These are phyloP conservation scores for Lodderomyces elongisporus DNA, from an alignment of 1,139 yeast species.

Conservation along the genomic window DNA sequence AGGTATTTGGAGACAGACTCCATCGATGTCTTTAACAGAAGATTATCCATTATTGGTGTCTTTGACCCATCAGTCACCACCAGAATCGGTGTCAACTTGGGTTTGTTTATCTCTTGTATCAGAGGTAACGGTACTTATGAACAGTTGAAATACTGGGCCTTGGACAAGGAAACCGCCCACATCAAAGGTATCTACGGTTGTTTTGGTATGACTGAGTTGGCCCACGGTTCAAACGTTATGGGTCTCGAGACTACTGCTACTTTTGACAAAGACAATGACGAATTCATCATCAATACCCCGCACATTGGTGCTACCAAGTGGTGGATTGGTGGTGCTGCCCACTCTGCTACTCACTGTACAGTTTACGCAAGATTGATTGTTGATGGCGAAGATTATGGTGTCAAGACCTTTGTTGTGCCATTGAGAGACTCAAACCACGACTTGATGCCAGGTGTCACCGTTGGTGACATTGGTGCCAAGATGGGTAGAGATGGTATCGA, in stretches of 20 bases:
- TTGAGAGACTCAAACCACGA: constrained; percentile 43
- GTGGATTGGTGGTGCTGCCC: constrained; percentile 53
- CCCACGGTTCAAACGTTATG: constrained; percentile 45
- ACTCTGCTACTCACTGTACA: constrained; percentile 42
- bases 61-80: constrained; percentile 56
- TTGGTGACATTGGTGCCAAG: constrained; percentile 47
- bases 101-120: constrained; percentile 63
- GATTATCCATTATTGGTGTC: constrained; percentile 53
- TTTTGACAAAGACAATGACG: constrained; percentile 36
- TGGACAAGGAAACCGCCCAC: constrained; percentile 31
- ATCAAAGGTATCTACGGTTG: constrained; percentile 41
- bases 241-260: constrained; percentile 47
- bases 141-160: constrained; percentile 39
- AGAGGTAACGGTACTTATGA: constrained; percentile 65
- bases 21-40: constrained; percentile 30
- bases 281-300: constrained; percentile 43
- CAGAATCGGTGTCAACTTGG: constrained; percentile 58
- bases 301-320: constrained; percentile 49
- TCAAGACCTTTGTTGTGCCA: constrained; percentile 46
- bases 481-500: constrained; percentile 50
- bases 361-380: constrained; percentile 43
- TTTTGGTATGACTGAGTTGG: constrained; percentile 48
- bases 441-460: constrained; percentile 39
- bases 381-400: constrained; percentile 44
- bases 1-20: constrained; percentile 37